Evolutionary conservation across 2,329 filamentous ascomycete species (phyloP), one percentile per base, ranked within the genome.

Genomic region (Monosporascus sp.): DNA sequence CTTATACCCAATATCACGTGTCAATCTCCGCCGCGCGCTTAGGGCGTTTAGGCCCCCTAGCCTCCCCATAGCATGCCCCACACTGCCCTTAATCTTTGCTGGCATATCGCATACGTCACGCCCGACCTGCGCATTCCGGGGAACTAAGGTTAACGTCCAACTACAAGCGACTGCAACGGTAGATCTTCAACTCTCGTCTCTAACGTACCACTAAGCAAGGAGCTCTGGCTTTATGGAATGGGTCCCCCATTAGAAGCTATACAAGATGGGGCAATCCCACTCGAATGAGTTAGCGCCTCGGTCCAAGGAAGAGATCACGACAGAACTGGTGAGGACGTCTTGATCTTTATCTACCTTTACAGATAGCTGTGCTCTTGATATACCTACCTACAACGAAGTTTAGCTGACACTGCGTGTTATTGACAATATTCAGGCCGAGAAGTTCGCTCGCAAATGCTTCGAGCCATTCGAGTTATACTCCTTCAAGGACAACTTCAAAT

Each of bases 381-480:
- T 34, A 34, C 31, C 11, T 14, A 14, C 11, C 11, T 14, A 11
- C 31, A 1, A 34, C 31, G 9, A 34, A 11, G 31, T 26, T 8
- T 20, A 40, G 14, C 56, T 63, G 38, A 61, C 48, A 44, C 37
- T 7, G 46, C 22, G 11, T 26, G 34, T 14, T 22, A 41, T 6
- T 6, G 14, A 3, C 54, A 46, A 27, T 14, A 9, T 11, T 1
- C 14, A 87, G 84, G 83, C 83, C 58, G 70, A 74, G 52, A 80
- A 73, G 61, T 90, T 91, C 66, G 86, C 83, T 52, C 79, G 83
- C 54, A 86, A 84, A 64, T 88, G 85, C 70, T 90, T 88, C 70
- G 84, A 84, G 1, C 79, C 84, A 1, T 76, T 91, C 52, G 88
- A 91, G 69, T 74, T 89, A 31, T 89, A 88, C 70, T 88, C 82